A percentile compares a stretch with the other conserved stretches of the same genome.
These are phyloP conservation scores for Globisporangium cylindrosporum DNA, from an alignment of 352 stramenopile genomes.

Conservation along the genomic window DNA sequence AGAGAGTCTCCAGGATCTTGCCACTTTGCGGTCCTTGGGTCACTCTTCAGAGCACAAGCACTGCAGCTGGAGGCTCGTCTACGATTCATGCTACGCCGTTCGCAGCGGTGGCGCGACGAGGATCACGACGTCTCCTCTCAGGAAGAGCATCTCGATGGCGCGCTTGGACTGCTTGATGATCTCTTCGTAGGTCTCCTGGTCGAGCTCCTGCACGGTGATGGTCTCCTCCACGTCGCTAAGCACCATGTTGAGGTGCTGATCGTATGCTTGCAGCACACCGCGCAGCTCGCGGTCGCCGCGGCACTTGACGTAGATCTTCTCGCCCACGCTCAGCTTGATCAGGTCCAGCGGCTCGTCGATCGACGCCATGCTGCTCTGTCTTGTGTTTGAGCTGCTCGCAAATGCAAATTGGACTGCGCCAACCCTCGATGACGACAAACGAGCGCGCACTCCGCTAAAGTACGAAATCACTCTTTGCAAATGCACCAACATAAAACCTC, in stretches of 20 bases:
- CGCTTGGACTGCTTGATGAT: constrained; percentile 95
- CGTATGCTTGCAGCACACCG: constrained; percentile 97
- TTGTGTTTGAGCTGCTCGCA: not conserved
- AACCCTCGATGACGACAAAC: too few relatives aligned
- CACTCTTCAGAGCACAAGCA: not conserved
- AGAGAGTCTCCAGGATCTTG: not conserved
- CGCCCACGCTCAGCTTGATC: constrained; percentile 97
- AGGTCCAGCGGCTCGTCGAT: constrained; percentile 97
- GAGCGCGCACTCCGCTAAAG: constrained; percentile 3
- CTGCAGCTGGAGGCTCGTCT: not conserved
- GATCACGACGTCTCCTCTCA: constrained; percentile 98
- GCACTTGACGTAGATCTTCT: constrained; percentile 99
- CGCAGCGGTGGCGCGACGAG: constrained; percentile 96
- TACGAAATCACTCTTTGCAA: not conserved
- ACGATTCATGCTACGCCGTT: constrained; percentile 53
- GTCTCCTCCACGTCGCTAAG: constrained; percentile 99
- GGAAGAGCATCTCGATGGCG: constrained; percentile 98
- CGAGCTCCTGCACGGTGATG: constrained; percentile 95
- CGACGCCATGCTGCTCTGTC: constrained; percentile 52
- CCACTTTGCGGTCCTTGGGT: not conserved
- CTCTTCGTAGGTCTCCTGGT: constrained; percentile 98
- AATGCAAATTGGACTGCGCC: not conserved
- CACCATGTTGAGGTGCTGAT: constrained; percentile 99
- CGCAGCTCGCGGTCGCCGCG: constrained; percentile 95
- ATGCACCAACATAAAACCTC: constrained; percentile 1